These are phyloP conservation scores for Avena atlantica DNA, from an alignment of 176 grass and related monocot species.

Conservation along the genomic window DNA sequence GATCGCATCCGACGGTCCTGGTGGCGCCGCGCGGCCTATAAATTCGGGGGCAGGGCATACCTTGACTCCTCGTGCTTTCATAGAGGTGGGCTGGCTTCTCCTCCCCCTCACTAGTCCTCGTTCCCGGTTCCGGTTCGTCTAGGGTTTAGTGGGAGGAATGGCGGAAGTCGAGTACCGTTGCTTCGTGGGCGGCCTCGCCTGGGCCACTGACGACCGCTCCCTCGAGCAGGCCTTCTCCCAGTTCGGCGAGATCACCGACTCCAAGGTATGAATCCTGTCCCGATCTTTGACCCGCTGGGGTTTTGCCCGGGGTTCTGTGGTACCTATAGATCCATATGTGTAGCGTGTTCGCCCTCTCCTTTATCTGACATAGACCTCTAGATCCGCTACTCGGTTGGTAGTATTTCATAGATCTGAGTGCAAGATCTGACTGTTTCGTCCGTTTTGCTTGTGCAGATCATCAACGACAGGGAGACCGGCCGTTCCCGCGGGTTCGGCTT, in stretches of 20 bases:
- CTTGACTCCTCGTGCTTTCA: slow-evolving; percentile 51
- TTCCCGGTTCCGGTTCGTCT: slow-evolving; percentile 49
- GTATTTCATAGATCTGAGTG: slow-evolving; percentile 5
- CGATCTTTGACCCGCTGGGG: not conserved
- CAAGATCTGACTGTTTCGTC: no score
- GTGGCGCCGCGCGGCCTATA: slow-evolving; percentile 49
- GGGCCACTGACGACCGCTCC: slow-evolving; percentile 77
- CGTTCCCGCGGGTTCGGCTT: slow-evolving; percentile 90
- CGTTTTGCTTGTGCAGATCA: slow-evolving; percentile 51
- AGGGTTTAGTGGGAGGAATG: slow-evolving; percentile 57
- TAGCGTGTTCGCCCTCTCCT: not conserved
- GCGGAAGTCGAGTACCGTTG: slow-evolving; percentile 92
- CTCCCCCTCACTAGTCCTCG: slow-evolving; percentile 64
- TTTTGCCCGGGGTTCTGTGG: not conserved
- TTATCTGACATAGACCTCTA: not conserved
- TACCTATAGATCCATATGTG: not conserved
- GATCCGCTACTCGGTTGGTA: not conserved
- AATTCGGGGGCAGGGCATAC: slow-evolving; percentile 12
- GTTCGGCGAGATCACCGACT: slow-evolving; percentile 80
- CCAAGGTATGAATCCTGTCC: slow-evolving; percentile 58
- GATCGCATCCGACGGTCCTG: slow-evolving; percentile 30
- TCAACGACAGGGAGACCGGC: slow-evolving; percentile 92
- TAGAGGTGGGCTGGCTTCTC: slow-evolving; percentile 88
- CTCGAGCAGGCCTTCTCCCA: slow-evolving; percentile 77
- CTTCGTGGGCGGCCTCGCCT: slow-evolving; percentile 95